Evolutionary conservation across 176 grass and related monocot genomes (phyloP).

Genomic region (Ensete ventricosum): DNA sequence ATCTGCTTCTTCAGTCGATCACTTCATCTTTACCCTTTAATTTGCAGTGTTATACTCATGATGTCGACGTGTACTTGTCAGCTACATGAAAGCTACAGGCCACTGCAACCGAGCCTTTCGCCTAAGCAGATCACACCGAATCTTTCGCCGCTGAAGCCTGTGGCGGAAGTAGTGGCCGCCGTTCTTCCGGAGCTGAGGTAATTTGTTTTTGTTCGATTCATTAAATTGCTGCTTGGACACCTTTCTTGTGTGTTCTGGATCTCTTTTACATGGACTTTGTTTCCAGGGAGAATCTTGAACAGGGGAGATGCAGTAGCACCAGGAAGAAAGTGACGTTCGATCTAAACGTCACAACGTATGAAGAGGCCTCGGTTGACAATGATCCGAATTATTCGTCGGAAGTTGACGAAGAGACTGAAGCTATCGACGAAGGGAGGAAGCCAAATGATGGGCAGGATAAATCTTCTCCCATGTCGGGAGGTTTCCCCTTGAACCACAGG

Average conservation of each 20-base stretch:
- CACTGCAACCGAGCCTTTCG: conserved; percentile 5
- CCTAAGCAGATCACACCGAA: conserved; percentile 32
- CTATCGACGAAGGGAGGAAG: conserved; percentile 5
- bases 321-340: conserved; percentile 99
- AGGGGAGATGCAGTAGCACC: conserved; percentile 36
- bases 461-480: conserved; percentile 26
- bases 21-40: not conserved
- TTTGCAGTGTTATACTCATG: not conserved
- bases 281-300: conserved; percentile 52
- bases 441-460: conserved; percentile 17
- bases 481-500: conserved; percentile 68
- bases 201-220: too few species aligned
- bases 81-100: conserved; percentile 9
- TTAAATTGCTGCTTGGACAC: not conserved
- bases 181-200: conserved; percentile 37
- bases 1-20: not conserved
- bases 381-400: conserved; percentile 19
- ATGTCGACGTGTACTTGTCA: not conserved
- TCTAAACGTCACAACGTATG: conserved; percentile 71
- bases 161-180: conserved; percentile 32
- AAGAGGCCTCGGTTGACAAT: conserved; percentile 5
- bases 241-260: not conserved
- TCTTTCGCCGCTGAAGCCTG: not conserved
- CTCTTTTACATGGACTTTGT: not conserved
- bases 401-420: conserved; percentile 24